phyloP scores from a whole-genome alignment of 495 filamentous ascomycete species.

The Penicillium odoratum region DNA sequence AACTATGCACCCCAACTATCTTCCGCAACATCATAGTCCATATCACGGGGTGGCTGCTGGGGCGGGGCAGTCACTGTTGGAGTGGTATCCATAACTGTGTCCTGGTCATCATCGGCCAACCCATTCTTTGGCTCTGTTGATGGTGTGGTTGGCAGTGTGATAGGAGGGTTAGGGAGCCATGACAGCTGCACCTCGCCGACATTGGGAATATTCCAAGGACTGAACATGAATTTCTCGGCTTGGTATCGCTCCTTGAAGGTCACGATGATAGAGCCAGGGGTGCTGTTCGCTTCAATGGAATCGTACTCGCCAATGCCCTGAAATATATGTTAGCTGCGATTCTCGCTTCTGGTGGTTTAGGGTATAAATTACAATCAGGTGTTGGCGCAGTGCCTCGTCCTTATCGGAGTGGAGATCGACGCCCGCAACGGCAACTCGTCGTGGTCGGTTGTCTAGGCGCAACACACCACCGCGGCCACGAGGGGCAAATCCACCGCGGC shows the following conservation, averaged over 20 bases:
- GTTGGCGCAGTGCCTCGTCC: constrained; percentile 83
- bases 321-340: constrained; percentile 8
- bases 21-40: constrained; percentile 56
- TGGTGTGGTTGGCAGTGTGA: constrained; percentile 20
- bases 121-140: constrained; percentile 27
- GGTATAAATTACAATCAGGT: constrained; percentile 70
- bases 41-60: constrained; percentile 32
- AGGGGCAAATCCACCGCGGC: constrained; percentile 51
- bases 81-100: constrained; percentile 40
- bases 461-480: constrained; percentile 59
- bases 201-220: constrained; percentile 64
- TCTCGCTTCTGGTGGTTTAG: constrained; percentile 19
- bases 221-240: constrained; percentile 81
- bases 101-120: constrained; percentile 33
- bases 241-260: constrained; percentile 87
- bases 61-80: constrained; percentile 21
- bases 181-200: constrained; percentile 74
- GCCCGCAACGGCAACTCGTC: constrained; percentile 69
- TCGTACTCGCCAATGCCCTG: constrained; percentile 85
- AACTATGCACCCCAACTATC: constrained; percentile 36
- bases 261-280: constrained; percentile 61
- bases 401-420: constrained; percentile 66
- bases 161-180: constrained; percentile 63
- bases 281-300: constrained; percentile 64
- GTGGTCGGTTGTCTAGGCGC: constrained; percentile 85